phyloP scores from a whole-genome alignment of 768 basidiomycete genomes.

The Amanita rimosa region DNA sequence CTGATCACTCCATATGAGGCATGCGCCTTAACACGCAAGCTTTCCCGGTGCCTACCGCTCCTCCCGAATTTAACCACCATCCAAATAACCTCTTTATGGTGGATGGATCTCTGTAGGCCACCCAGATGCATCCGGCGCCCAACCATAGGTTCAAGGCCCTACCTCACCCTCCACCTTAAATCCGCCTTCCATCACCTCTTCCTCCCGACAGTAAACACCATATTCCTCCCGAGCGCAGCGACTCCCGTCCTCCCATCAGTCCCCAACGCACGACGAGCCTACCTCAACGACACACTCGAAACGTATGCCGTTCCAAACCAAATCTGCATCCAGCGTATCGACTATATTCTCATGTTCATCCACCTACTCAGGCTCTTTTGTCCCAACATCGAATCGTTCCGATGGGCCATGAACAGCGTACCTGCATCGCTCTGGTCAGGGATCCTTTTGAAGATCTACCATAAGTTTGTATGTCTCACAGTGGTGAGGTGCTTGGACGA shows the following conservation, averaged over 20 bases:
- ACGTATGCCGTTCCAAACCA: neutral
- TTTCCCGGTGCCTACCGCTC: neutral
- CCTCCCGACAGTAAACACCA: neutral
- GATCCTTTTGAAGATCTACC: neutral
- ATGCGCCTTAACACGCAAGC: neutral
- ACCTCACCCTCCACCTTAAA: slow-evolving; percentile 5
- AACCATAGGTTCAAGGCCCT: neutral
- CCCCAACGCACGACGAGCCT: neutral
- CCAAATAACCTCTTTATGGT: neutral
- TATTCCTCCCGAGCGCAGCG: neutral
- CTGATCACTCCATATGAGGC: neutral
- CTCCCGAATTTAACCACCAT: neutral
- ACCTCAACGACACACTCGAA: neutral
- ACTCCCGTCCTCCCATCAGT: neutral
- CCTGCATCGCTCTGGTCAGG: neutral
- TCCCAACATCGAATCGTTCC: neutral
- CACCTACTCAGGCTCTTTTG: neutral
- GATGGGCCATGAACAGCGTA: neutral
- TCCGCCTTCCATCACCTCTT: neutral
- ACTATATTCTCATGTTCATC: neutral
- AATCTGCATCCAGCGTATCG: neutral
- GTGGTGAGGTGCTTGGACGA: too few species aligned
- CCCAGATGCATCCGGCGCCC: neutral
- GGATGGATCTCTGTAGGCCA: neutral
- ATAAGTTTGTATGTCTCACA: neutral